These are phyloP conservation scores for Colletotrichum gigasporum DNA, from an alignment of 2,329 filamentous ascomycete genomes.

Conservation along the genomic window DNA sequence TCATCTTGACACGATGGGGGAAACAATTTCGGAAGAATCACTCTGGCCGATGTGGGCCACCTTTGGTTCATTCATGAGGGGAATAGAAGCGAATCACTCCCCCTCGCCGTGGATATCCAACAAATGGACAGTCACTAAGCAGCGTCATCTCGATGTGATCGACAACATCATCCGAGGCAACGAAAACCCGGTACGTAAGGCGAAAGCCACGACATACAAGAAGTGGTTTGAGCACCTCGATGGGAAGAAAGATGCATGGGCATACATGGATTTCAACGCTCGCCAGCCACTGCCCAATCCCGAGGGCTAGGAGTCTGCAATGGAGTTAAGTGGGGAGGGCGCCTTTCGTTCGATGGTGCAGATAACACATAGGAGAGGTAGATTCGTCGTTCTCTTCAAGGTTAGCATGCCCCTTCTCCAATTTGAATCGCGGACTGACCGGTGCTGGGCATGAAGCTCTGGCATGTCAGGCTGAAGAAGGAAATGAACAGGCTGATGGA, in stretches of 20 bases:
- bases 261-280: not conserved
- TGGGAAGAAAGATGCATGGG: not conserved
- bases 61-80: not conserved
- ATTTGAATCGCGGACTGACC: not conserved
- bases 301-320: not conserved
- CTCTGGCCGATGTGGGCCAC: not conserved
- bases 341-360: not conserved
- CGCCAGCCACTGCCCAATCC: not conserved
- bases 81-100: not conserved
- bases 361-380: not conserved
- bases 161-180: not conserved
- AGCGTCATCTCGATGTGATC: not conserved
- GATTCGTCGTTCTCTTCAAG: not conserved
- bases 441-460: not conserved
- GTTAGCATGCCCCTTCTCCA: not conserved
- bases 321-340: not conserved
- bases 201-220: not conserved
- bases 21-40: not conserved
- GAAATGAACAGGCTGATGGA: not conserved
- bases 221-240: not conserved
- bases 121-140: not conserved
- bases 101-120: not conserved
- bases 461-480: not conserved
- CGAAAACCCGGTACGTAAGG: not conserved
- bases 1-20: not conserved